These are phyloP conservation scores for Wickerhamiella azymoides DNA, from an alignment of 805 yeast genomes.

Conservation along the genomic window DNA sequence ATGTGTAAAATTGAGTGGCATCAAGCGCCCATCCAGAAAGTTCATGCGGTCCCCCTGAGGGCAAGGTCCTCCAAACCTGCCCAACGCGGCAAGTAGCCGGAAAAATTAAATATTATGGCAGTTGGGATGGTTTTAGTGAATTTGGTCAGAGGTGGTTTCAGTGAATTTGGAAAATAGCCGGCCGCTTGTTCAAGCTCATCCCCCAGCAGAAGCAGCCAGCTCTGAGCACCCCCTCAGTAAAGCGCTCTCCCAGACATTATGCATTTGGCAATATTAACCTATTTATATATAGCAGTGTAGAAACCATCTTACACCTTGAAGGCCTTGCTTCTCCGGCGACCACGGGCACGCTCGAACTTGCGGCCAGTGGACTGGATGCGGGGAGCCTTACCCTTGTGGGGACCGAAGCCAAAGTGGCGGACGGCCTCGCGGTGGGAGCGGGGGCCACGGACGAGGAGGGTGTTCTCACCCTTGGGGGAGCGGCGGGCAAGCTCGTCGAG, in stretches of 20 bases:
- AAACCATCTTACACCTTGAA: conserved; percentile 91
- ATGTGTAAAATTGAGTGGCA: no score
- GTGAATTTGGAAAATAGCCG: no score
- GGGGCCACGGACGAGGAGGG: conserved; percentile 96
- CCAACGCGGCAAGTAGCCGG: no score
- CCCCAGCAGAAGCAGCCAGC: no score
- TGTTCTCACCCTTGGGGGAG: conserved; percentile 99
- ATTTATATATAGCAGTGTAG: conserved; percentile 1
- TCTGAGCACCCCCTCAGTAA: no score
- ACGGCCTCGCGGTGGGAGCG: conserved; percentile 98
- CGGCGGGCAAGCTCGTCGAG: conserved; percentile 97
- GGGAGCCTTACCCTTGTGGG: conserved; percentile 99
- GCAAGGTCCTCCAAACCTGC: no score
- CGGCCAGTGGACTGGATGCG: conserved; percentile 95
- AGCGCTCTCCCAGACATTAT: background rate
- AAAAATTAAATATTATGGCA: no score
- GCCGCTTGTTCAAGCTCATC: no score
- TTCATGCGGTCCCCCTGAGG: no score
- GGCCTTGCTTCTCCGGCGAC: conserved; percentile 98
- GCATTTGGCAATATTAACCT: background rate
- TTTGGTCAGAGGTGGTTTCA: no score
- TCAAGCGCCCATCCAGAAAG: no score
- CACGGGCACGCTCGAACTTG: conserved; percentile 99
- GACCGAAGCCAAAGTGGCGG: conserved; percentile 99
- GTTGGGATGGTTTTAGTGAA: no score